phyloP scores from a whole-genome alignment of 108 stramenopile species.

The Nannochloropsis salina region DNA sequence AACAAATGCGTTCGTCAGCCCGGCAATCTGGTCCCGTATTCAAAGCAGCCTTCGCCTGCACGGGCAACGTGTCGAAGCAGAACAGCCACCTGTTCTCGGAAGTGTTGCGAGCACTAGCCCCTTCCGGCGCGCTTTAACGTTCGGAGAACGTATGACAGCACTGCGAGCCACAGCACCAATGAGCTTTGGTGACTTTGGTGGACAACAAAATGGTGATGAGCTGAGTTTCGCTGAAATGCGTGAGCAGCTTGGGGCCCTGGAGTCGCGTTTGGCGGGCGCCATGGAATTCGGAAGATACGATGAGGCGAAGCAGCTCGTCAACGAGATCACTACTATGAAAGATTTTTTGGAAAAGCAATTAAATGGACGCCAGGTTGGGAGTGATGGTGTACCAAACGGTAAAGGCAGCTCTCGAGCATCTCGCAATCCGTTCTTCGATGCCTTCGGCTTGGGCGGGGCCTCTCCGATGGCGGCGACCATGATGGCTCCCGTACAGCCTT shows the following conservation, averaged over 20 bases:
- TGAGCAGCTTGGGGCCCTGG: background rate
- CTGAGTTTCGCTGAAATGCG: background rate
- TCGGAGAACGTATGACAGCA: slow-evolving; percentile 19
- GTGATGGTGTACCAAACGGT: background rate
- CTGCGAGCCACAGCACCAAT: background rate
- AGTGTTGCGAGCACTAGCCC: background rate
- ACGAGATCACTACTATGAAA: background rate
- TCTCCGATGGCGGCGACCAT: slow-evolving; percentile 9
- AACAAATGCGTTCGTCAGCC: background rate
- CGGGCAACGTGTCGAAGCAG: background rate
- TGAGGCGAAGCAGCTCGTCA: background rate
- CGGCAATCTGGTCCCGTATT: slow-evolving; percentile 4
- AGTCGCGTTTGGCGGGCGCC: background rate
- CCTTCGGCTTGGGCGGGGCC: slow-evolving; percentile 19
- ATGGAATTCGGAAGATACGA: background rate
- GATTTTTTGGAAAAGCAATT: background rate
- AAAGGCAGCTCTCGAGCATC: background rate
- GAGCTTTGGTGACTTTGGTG: slow-evolving; percentile 1
- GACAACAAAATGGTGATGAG: background rate
- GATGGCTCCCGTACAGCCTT: background rate
- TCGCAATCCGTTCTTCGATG: background rate
- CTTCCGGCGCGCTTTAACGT: background rate
- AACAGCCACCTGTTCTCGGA: background rate
- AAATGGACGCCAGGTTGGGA: background rate
- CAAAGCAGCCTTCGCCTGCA: slow-evolving; percentile 1